Evolutionary conservation across 257 asterid genomes (phyloP).

Genomic region (Ilex asprella): DNA sequence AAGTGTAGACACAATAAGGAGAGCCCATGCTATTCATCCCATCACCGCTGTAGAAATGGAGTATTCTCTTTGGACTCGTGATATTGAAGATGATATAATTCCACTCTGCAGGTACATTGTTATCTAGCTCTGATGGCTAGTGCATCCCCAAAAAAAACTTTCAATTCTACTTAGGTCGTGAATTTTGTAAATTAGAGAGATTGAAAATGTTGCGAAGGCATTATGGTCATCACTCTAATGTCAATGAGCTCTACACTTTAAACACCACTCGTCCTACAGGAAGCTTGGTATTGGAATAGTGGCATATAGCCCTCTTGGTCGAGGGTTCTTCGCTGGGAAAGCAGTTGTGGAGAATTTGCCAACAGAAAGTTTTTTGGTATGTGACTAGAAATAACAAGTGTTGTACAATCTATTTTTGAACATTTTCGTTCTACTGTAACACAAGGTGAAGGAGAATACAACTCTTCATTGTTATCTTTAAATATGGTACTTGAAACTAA

Average conservation of each 20-base stretch:
- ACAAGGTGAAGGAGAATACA: neutral
- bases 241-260: too few relatives aligned
- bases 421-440: too few relatives aligned
- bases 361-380: constrained; percentile 35
- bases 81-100: constrained; percentile 42
- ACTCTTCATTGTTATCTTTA: neutral
- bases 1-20: constrained; percentile 41
- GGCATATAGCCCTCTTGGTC: constrained; percentile 52
- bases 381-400: neutral
- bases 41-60: constrained; percentile 52
- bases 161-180: too few relatives aligned
- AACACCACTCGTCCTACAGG: constrained; percentile 9
- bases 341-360: constrained; percentile 33
- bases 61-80: constrained; percentile 53
- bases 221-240: too few relatives aligned
- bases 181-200: too few relatives aligned
- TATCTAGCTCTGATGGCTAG: too few relatives aligned
- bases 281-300: constrained; percentile 48
- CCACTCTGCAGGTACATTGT: constrained; percentile 44
- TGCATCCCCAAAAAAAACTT: too few relatives aligned
- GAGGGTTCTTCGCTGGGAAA: constrained; percentile 54
- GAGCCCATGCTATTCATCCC: constrained; percentile 57
- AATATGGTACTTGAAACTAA: neutral
- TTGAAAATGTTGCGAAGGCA: too few relatives aligned
- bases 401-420: too few relatives aligned